These are phyloP conservation scores for Aspergillus sp. DNA, from an alignment of 2,329 filamentous ascomycete species.

Conservation along the genomic window DNA sequence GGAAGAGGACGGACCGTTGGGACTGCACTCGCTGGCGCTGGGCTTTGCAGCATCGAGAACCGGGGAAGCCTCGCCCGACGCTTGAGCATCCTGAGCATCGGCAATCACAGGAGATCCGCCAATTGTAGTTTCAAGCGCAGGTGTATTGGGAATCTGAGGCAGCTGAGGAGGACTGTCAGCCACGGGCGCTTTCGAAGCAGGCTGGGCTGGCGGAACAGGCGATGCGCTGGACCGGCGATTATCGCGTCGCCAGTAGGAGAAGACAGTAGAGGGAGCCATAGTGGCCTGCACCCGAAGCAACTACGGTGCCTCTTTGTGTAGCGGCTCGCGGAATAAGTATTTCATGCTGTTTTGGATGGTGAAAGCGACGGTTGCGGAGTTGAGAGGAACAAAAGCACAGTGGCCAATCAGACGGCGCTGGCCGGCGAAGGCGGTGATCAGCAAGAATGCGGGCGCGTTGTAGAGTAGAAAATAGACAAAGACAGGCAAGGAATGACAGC, in stretches of 20 bases:
- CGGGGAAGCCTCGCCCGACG: constrained; percentile 14
- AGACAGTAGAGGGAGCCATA: constrained; percentile 31
- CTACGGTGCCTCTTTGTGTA: constrained; percentile 8
- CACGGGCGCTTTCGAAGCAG: constrained; percentile 5
- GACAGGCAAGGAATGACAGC: no score
- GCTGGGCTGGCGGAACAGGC: constrained; percentile 15
- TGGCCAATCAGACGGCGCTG: no score
- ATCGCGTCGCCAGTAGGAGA: constrained; percentile 33
- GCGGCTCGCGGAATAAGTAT: no score
- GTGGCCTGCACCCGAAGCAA: constrained; percentile 8
- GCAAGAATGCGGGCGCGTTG: no score
- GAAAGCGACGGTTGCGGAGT: neutral
- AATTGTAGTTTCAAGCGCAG: constrained; percentile 18
- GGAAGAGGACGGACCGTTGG: constrained; percentile 19
- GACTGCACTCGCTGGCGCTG: constrained; percentile 10
- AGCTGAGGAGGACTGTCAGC: constrained; percentile 23
- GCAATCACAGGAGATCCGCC: constrained; percentile 13
- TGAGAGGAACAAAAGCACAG: no score
- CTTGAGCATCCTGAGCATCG: constrained; percentile 10
- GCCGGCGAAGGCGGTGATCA: no score
- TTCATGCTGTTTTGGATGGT: neutral
- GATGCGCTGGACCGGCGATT: constrained; percentile 27
- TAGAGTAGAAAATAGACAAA: no score
- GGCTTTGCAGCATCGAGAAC: constrained; percentile 17
- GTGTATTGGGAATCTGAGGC: constrained; percentile 21